Base-by-base conservation (phyloP, 2,329 filamentous ascomycete species). In the Pseudocercospora crystallina region DNA sequence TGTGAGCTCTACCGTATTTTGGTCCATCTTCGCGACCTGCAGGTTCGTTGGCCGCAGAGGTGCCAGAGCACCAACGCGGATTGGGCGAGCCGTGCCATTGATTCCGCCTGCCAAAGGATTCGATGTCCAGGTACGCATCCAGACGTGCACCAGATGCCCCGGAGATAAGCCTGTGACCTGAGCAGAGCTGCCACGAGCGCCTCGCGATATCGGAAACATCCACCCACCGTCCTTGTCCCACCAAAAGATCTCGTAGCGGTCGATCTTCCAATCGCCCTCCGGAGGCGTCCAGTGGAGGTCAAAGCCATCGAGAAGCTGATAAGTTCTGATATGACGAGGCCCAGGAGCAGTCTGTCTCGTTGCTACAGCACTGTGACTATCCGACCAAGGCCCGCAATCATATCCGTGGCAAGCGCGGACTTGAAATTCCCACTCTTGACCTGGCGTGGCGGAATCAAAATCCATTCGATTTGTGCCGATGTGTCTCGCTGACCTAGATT, bases 341-440 rank as follows among this genome's bases (percentile, higher is more conserved):
- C 46, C 41, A 3, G 49, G 47, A 17, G 51, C 44, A 13, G 47
- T 59, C 5, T 43, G 13, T 14, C 36, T 34, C 2, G 33, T 54
- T 9, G 41, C 33, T 12, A 49, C 40, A 3, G 53, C 49, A 13
- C 20, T 42, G 9, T 42, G 48, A 26, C 39, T 31, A 10, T 29
- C 31, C 29, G 50, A 48, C 58, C 58, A 59, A 9, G 46, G 40
- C 12, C 50, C 47, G 15, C 44, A 38, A 40, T 52, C 46, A 29
- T 47, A 46, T 8, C 58, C 56, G 29, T 48, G 43, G 1, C 40
- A 42, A 10, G 49, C 41, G 4, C 51, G 54, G 41, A 59, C 47
- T 39, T 56, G 51, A 8, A 53, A 40, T 43, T 58, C 58, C 43
- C 50, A 58, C 14, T 45, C 14, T 15, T 35, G 17, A 8, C 42